Percentiles rank a stretch among this genome's conserved stretches.
These are phyloP conservation scores for Cordyceps tenuipes DNA, from an alignment of 2,329 filamentous ascomycete species.

Conservation along the genomic window DNA sequence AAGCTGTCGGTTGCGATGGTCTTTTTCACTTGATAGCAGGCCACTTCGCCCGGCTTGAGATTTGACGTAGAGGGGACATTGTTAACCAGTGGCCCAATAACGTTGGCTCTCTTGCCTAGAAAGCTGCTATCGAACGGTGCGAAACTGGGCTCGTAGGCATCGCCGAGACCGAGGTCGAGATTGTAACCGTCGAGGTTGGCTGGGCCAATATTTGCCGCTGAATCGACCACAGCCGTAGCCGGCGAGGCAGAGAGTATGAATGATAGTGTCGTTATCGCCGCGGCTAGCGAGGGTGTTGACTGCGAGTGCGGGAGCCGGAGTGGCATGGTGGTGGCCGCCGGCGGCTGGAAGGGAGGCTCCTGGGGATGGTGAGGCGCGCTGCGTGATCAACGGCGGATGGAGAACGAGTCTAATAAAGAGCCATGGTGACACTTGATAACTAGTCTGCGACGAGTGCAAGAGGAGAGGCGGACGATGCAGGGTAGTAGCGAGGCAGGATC, in stretches of 20 bases:
- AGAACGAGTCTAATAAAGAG: not conserved
- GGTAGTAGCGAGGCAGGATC: not conserved
- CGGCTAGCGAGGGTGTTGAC: slow-evolving; percentile 57
- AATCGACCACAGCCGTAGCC: slow-evolving; percentile 53
- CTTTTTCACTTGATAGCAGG: slow-evolving; percentile 32
- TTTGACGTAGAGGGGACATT: slow-evolving; percentile 55
- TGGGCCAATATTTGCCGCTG: slow-evolving; percentile 13
- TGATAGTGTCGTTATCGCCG: slow-evolving; percentile 50
- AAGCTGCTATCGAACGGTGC: slow-evolving; percentile 52
- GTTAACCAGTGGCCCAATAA: slow-evolving; percentile 47
- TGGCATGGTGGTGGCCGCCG: slow-evolving; percentile 36
- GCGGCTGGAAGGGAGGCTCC: not conserved
- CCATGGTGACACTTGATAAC: not conserved
- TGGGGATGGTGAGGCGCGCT: not conserved
- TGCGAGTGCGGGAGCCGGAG: slow-evolving; percentile 64
- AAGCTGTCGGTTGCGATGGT: slow-evolving; percentile 18
- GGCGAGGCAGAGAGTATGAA: slow-evolving; percentile 53
- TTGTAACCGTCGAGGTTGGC: not conserved
- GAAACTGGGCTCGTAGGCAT: slow-evolving; percentile 53
- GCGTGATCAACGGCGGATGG: not conserved
- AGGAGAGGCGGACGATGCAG: not conserved
- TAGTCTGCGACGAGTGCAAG: not conserved
- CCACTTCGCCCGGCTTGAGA: slow-evolving; percentile 52
- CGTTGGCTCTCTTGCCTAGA: slow-evolving; percentile 50
- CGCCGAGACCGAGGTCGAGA: slow-evolving; percentile 17